These are phyloP conservation scores for Furcasterigmium furcatum DNA, from an alignment of 2,329 filamentous ascomycete species.

Conservation along the genomic window DNA sequence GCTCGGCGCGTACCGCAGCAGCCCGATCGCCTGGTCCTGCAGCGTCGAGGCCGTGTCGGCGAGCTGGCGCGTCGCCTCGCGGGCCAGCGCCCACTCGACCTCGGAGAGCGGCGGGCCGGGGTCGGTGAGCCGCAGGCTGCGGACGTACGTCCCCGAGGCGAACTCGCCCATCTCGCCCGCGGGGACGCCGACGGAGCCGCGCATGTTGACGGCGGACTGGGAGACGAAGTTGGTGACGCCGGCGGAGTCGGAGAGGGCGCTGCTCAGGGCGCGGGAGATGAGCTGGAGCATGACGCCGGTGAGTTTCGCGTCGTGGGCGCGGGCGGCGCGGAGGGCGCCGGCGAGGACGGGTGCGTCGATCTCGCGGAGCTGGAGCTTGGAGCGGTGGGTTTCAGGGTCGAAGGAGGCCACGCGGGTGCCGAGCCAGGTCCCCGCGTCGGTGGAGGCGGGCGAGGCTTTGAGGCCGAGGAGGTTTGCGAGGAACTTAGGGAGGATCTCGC, in stretches of 20 bases:
- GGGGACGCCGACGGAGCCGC: constrained; percentile 24
- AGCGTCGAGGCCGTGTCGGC: constrained; percentile 20
- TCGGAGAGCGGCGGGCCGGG: constrained; percentile 6
- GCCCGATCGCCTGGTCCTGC: constrained; percentile 28
- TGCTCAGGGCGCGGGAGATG: constrained; percentile 31
- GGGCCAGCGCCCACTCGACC: constrained; percentile 28
- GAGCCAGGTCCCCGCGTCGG: constrained; percentile 27
- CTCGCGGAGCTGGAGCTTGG: constrained; percentile 24
- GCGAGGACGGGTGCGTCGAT: constrained; percentile 22
- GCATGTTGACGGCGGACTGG: constrained; percentile 35
- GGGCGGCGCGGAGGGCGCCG: constrained; percentile 21
- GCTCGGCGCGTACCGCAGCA: constrained; percentile 35
- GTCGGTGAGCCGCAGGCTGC: constrained; percentile 13
- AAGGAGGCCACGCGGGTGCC: constrained; percentile 19
- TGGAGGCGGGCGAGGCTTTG: constrained; percentile 17
- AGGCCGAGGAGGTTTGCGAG: constrained; percentile 27
- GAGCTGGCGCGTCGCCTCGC: constrained; percentile 24
- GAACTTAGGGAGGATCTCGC: constrained; percentile 29
- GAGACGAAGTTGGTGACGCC: constrained; percentile 28
- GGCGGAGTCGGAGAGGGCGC: constrained; percentile 14
- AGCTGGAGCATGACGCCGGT: constrained; percentile 36
- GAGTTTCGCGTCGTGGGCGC: constrained; percentile 30
- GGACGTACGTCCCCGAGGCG: constrained; percentile 22
- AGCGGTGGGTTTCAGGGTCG: constrained; percentile 18
- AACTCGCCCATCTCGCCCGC: constrained; percentile 31